Evolutionary conservation across 768 basidiomycete genomes (phyloP), one percentile per base, ranked within the genome.

Genomic region (Naganishia friedmannii): DNA sequence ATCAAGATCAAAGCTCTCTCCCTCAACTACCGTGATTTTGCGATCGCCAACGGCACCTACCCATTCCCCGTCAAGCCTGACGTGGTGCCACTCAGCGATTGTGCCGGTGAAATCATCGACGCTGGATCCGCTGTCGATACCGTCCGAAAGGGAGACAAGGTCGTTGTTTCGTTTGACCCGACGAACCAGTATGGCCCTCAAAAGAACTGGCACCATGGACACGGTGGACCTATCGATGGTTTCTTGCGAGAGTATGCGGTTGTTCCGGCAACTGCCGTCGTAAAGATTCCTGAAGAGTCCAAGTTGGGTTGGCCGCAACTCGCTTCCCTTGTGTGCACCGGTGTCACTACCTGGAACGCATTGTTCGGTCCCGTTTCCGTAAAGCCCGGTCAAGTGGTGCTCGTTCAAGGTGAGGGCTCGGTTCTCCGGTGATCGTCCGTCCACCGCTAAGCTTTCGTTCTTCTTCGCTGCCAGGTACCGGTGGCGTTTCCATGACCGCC

Each of bases 91-190:
- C 32, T 69, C 26, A 72, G 71, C 6, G 73, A 74, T 42, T 66
- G 67, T 26, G 71, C 73, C 15, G 73, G 68, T 4, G 31, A 63
- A 55, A 69, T 74, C 12, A 63, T 66, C 15, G 45, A 37, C 26
- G 69, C 70, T 45, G 71, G 73, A 12, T 26, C 65, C 4, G 58
- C 57, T 34, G 73, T 74, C 1, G 65, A 39, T 21, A 66, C 51
- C 19, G 70, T 74, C 60, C 34, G 63, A 72, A 56, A 55, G 23
- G 73, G 71, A 3, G 71, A 74, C 67, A 70, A 72, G 45, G 73
- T 72, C 15, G 54, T 72, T 53, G 66, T 67, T 3, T 55, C 60
- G 32, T 74, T 74, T 63, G 57, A 70, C 32, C 56, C 70, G 56
- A 73, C 58, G 53, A 73, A 42, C 17, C 23, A n/a, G 23, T 65